phyloP scores from a whole-genome alignment of 768 basidiomycete species.

The Pholiota molesta region DNA sequence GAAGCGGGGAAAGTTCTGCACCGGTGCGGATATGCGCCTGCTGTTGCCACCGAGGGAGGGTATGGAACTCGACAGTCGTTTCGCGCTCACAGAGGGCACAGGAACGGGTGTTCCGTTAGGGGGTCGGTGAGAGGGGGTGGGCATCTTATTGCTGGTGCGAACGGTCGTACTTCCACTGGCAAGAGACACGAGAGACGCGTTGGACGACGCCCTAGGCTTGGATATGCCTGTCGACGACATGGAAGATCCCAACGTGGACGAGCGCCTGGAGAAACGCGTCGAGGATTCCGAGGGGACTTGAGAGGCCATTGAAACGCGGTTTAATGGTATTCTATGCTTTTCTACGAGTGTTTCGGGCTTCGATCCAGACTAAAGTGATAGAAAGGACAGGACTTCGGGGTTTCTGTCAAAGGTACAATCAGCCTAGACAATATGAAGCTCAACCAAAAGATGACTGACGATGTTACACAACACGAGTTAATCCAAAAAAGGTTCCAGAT shows the following conservation, averaged over 20 bases:
- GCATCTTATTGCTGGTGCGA: slow-evolving; percentile 33
- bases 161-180: slow-evolving; percentile 55
- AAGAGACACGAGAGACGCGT: slow-evolving; percentile 45
- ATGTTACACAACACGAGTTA: neutral
- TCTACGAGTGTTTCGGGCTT: neutral
- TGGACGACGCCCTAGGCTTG: slow-evolving; percentile 59
- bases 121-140: slow-evolving; percentile 36
- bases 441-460: neutral
- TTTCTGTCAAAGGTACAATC: neutral
- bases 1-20: slow-evolving; percentile 30
- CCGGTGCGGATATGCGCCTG: slow-evolving; percentile 44
- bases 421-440: neutral
- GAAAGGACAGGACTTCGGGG: neutral
- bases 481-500: neutral
- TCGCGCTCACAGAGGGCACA: slow-evolving; percentile 27
- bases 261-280: slow-evolving; percentile 50
- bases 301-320: slow-evolving; percentile 10
- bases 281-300: slow-evolving; percentile 29
- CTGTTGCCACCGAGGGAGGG: slow-evolving; percentile 37
- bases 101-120: slow-evolving; percentile 54
- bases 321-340: neutral
- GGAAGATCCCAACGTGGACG: slow-evolving; percentile 40
- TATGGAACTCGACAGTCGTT: slow-evolving; percentile 40
- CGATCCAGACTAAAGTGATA: neutral
- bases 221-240: slow-evolving; percentile 34